Evolutionary conservation across 495 filamentous ascomycete genomes (phyloP).

Genomic region (Penicillium pulvis): DNA sequence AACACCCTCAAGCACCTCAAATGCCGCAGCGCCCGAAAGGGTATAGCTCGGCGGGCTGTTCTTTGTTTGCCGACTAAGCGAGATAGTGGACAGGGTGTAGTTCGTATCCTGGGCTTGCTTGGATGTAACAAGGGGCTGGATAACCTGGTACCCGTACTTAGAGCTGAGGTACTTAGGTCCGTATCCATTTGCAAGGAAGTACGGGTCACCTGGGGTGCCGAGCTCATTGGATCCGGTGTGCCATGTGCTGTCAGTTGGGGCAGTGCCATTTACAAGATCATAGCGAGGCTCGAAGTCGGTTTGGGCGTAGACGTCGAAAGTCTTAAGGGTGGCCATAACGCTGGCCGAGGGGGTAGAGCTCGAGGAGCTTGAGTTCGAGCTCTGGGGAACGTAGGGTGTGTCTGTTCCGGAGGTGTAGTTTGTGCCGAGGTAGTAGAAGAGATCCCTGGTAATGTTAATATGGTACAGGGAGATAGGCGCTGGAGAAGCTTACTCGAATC

Average conservation of each 20-base stretch:
- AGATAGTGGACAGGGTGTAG: constrained; percentile 43
- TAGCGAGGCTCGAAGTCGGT: constrained; percentile 36
- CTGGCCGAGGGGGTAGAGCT: constrained; percentile 4
- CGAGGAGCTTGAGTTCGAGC: constrained; percentile 15
- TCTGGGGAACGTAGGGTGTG: constrained; percentile 32
- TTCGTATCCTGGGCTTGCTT: constrained; percentile 34
- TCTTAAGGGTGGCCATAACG: constrained; percentile 27
- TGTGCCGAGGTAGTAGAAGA: constrained; percentile 39
- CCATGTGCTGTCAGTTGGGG: constrained; percentile 31
- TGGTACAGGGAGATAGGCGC: background rate
- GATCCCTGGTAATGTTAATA: constrained; percentile 25
- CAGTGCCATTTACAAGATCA: constrained; percentile 41
- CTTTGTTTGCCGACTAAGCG: constrained; percentile 24
- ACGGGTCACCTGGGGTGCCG: constrained; percentile 28
- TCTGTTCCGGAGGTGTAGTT: constrained; percentile 30
- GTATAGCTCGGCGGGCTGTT: constrained; percentile 23
- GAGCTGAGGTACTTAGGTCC: constrained; percentile 44
- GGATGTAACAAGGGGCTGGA: constrained; percentile 42
- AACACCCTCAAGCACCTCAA: constrained; percentile 44
- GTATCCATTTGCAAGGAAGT: constrained; percentile 45
- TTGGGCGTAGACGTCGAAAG: constrained; percentile 46
- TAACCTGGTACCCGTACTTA: constrained; percentile 40
- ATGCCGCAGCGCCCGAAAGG: constrained; percentile 32
- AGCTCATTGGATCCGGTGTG: constrained; percentile 35
- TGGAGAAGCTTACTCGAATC: constrained; percentile 39